Base-by-base conservation (phyloP, 1,284 basidiomycete genomes). In the Leucoagaricus sp. region DNA sequence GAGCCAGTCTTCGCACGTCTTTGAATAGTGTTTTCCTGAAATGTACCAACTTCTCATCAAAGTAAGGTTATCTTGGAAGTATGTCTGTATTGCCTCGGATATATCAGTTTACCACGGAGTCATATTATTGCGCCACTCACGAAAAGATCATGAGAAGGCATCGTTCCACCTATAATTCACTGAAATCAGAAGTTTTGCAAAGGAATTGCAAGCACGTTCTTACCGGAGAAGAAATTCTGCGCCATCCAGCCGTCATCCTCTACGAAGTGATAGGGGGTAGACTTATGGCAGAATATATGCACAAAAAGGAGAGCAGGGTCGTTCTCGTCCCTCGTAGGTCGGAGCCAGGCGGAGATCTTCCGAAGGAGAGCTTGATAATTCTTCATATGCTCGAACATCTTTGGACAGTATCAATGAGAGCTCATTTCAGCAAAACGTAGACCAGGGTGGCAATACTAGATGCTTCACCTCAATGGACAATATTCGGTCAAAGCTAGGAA, bases 381-480 rank as follows among this genome's bases (percentile, higher is more conserved):
- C 73, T 88, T 90, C 87, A 90, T 89, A 67, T 92, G 90, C 64
- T 92, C 89, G 61, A 92, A 89, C 89, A 92, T 91, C 81, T 85
- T 36, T 28, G n/a, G n/a, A n/a, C n/a, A n/a, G n/a, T n/a, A n/a
- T n/a, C n/a, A n/a, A n/a, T n/a, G n/a, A n/a, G n/a, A n/a, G n/a
- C n/a, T n/a, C n/a, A n/a, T n/a, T n/a, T n/a, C n/a, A n/a, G n/a
- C n/a, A n/a, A n/a, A n/a, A n/a, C n/a, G n/a, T n/a, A n/a, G n/a
- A n/a, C n/a, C n/a, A n/a, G n/a, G n/a, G n/a, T n/a, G n/a, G n/a
- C n/a, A n/a, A n/a, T n/a, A n/a, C n/a, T n/a, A n/a, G n/a, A n/a
- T n/a, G n/a, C n/a, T n/a, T 28, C 58, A 81, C 83, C 69, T 91
- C 89, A 58, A 91, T 91, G 15, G 86, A 87, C 8, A 91, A 64